These are phyloP conservation scores for Kuraishia hungarica DNA, from an alignment of 805 yeast genomes.

Conservation along the genomic window DNA sequence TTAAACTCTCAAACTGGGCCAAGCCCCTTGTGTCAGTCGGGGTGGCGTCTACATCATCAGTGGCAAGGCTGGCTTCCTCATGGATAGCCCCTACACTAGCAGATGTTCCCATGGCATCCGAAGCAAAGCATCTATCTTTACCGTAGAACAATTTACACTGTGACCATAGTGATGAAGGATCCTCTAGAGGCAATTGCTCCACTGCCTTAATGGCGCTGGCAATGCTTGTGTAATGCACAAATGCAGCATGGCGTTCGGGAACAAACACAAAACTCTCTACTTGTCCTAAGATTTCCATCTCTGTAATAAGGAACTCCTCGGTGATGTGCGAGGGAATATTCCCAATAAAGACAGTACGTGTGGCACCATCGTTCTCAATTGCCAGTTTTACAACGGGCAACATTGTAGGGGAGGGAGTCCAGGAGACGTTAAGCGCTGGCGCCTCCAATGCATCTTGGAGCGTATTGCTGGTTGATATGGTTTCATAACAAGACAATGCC, in stretches of 20 bases:
- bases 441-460: slow-evolving; percentile 25
- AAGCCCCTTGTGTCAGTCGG: background rate
- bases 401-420: slow-evolving; percentile 19
- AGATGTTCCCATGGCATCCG: background rate
- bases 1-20: background rate
- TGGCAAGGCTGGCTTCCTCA: background rate
- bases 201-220: slow-evolving; percentile 36
- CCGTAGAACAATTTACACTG: slow-evolving; percentile 20
- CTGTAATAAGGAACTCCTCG: slow-evolving; percentile 15
- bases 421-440: slow-evolving; percentile 24
- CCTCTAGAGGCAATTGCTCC: slow-evolving; percentile 23
- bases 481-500: slow-evolving; percentile 14
- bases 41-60: background rate
- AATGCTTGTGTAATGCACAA: slow-evolving; percentile 34
- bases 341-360: slow-evolving; percentile 18
- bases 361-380: slow-evolving; percentile 19
- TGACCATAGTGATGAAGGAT: slow-evolving; percentile 12
- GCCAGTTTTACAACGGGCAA: slow-evolving; percentile 16
- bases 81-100: background rate
- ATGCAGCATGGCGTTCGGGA: slow-evolving; percentile 14
- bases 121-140: slow-evolving; percentile 14
- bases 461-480: slow-evolving; percentile 8
- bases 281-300: slow-evolving; percentile 31
- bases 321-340: slow-evolving; percentile 15
- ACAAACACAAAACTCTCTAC: slow-evolving; percentile 26